Evolutionary conservation across 78 protist species (phyloP).

Genomic region (Isochrysis galbana): DNA sequence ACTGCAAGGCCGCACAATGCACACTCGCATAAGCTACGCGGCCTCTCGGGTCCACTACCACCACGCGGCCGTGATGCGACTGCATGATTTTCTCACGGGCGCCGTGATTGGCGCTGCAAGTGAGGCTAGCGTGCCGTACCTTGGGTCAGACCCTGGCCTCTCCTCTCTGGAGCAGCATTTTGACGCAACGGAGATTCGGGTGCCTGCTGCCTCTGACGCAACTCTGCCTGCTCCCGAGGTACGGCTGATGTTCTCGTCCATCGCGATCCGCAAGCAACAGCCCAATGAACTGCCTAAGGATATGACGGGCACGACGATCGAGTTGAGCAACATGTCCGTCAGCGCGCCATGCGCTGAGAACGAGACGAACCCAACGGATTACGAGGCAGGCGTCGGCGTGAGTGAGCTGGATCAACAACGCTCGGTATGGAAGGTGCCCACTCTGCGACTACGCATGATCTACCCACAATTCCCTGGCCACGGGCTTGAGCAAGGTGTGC

Average conservation of each 20-base stretch:
- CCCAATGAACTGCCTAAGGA: no score
- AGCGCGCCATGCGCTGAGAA: no score
- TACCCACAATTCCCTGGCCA: no score
- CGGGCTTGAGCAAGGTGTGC: no score
- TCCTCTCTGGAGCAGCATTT: background rate
- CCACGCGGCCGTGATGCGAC: background rate
- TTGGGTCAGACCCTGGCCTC: background rate
- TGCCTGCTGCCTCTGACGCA: background rate
- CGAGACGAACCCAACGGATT: no score
- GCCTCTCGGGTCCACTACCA: background rate
- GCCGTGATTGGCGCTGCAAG: background rate
- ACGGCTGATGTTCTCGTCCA: background rate
- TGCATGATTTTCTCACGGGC: background rate
- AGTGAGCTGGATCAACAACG: no score
- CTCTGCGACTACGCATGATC: no score
- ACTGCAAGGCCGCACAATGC: background rate
- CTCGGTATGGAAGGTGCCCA: no score
- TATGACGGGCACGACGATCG: no score
- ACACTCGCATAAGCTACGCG: background rate
- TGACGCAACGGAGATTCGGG: background rate
- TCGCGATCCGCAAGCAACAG: background rate
- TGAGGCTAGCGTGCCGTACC: background rate
- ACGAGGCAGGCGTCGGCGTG: no score
- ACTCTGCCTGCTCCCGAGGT: background rate
- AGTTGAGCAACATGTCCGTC: no score